phyloP scores from a whole-genome alignment of 1,284 basidiomycete species.

The Cutaneotrichosporon mucoides region DNA sequence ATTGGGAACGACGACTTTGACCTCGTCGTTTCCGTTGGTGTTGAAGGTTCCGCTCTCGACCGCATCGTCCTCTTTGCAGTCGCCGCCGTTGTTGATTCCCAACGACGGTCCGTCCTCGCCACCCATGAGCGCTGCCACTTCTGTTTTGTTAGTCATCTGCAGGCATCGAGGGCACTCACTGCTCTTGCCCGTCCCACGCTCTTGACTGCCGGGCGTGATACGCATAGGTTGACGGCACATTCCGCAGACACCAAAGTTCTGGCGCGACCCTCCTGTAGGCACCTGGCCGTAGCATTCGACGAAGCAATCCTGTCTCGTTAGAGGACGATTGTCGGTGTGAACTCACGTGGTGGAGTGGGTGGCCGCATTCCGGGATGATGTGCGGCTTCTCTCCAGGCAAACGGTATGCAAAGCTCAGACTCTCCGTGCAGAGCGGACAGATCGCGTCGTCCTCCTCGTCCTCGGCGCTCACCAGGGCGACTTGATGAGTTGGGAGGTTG shows the following conservation, averaged over 20 bases:
- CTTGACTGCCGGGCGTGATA: constrained; percentile 54
- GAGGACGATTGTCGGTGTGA: neutral
- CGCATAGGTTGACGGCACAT: constrained; percentile 95
- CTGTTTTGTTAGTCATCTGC: constrained; percentile 49
- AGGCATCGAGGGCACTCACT: no score
- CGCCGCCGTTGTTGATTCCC: constrained; percentile 26
- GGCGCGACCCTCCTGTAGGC: constrained; percentile 61
- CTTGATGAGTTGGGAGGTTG: constrained; percentile 30
- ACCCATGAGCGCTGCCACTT: constrained; percentile 85
- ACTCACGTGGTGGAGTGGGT: constrained; percentile 82
- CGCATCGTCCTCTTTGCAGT: constrained; percentile 74
- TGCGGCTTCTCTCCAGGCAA: constrained; percentile 93
- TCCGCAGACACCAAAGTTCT: constrained; percentile 88
- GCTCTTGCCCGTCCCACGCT: constrained; percentile 72
- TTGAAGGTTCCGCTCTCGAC: constrained; percentile 45
- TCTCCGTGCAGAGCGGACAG: constrained; percentile 49
- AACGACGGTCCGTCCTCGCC: constrained; percentile 24
- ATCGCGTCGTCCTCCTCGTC: constrained; percentile 38
- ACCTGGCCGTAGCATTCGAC: constrained; percentile 89
- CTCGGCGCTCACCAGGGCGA: constrained; percentile 37
- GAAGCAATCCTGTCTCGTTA: constrained; percentile 72
- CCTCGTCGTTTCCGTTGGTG: neutral
- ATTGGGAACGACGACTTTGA: constrained; percentile 74
- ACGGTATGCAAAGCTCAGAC: constrained; percentile 42
- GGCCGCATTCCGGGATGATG: constrained; percentile 94